Base-by-base conservation (phyloP, 2,329 filamentous ascomycete species). In the Neofusicoccum umdonicola region DNA sequence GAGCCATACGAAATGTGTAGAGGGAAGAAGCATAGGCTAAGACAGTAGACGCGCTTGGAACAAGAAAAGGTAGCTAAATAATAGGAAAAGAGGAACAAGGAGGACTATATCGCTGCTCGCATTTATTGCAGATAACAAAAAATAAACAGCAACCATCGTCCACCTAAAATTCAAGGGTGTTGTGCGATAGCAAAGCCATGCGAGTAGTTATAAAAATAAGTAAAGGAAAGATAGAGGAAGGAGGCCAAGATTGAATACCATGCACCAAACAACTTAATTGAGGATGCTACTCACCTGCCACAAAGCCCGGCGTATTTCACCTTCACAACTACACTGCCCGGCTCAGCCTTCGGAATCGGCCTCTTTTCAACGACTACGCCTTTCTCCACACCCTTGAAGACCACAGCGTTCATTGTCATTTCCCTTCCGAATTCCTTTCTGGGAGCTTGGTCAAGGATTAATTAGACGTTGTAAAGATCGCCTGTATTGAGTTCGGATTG, bases 281-380 rank as follows among this genome's bases (percentile, higher is more conserved):
- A 47, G 22, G n/a, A 13, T 8, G 3, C 11, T 11, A 64, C 62
- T 45, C 11, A 64, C 62, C 90, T 94, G 74, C 93, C 93, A 75
- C 93, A 97, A 35, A 97, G 84, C 13, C 91, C 93, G 34, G 92
- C 91, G 70, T 91, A 90, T 66, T 87, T 84, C 22, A 96, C 91
- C 76, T 92, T 93, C 72, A 97, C 87, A 68, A 97, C 88, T 65
- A 94, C 85, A 75, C 97, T 93, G 64, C 83, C 85, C 6, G 86
- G 83, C 70, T 89, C 82, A 68, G 97, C 84, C 69, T 86, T 85
- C 0, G 93, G 93, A 13, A 94, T 84, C 0, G 92, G 92, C 22
- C 91, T 85, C 66, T 95, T 87, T 79, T 96, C 90, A 62, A 97
- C 79, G 0, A 85, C 88, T 62, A 96, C 62, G 11, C 45, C 84